These are phyloP conservation scores for Phytopythium oedochilum DNA, from an alignment of 352 stramenopile genomes.

Conservation along the genomic window DNA sequence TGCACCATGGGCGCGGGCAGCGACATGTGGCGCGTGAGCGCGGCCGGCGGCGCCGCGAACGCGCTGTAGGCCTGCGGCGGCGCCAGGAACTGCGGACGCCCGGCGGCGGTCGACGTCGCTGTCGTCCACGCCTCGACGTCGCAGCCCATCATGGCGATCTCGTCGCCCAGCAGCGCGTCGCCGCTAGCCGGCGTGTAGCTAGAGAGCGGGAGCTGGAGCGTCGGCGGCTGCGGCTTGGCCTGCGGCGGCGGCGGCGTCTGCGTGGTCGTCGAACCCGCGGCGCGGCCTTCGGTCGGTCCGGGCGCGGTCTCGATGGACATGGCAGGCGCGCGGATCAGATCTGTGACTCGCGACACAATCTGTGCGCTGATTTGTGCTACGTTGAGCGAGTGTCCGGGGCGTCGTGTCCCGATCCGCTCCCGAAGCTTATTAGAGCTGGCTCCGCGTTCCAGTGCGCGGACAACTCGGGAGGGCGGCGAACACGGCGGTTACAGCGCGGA, in stretches of 20 bases:
- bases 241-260: constrained; percentile 7
- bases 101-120: constrained; percentile 30
- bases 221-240: constrained; percentile 11
- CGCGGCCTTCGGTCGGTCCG: constrained; percentile 9
- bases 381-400: no score
- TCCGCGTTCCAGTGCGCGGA: constrained; percentile 7
- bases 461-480: neutral
- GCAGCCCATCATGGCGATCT: constrained; percentile 65
- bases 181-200: constrained; percentile 6
- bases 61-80: constrained; percentile 18
- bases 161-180: constrained; percentile 58
- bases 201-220: constrained; percentile 20
- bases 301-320: constrained; percentile 49
- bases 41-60: constrained; percentile 40
- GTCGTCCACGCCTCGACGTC: constrained; percentile 52
- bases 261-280: neutral
- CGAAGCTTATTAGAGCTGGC: neutral
- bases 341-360: neutral
- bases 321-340: neutral
- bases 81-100: constrained; percentile 25
- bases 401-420: no score
- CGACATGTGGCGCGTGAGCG: constrained; percentile 67
- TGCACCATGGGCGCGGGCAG: constrained; percentile 54
- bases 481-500: neutral
- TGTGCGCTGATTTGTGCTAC: neutral